Conservation (phyloP, 768 basidiomycete genomes). For the Cystobasidiopsis lactophilus region DNA sequence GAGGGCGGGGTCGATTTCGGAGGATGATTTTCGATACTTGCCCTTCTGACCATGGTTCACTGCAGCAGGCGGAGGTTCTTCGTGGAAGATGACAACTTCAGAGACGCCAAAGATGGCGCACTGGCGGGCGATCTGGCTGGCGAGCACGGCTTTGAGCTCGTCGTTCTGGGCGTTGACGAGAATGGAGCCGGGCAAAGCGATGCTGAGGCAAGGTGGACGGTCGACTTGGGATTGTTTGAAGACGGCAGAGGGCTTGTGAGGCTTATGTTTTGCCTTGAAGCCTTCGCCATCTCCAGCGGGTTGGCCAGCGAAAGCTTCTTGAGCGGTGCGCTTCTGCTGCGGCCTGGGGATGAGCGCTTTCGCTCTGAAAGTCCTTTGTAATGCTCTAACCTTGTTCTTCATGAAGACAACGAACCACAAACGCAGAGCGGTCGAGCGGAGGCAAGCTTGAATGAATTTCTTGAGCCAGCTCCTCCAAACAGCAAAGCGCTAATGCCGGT, state of each 20-base stretch:
- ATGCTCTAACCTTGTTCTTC: too few relatives aligned
- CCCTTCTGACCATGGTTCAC: not conserved
- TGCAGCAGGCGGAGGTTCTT: not conserved
- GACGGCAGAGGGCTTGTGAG: conserved; percentile 5
- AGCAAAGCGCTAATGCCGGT: too few relatives aligned
- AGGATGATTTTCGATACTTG: not conserved
- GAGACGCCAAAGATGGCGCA: conserved; percentile 8
- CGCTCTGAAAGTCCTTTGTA: too few relatives aligned
- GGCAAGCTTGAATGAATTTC: too few relatives aligned
- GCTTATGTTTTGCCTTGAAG: conserved; percentile 2
- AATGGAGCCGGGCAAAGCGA: conserved; percentile 8
- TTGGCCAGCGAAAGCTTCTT: too few relatives aligned
- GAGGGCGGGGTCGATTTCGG: not conserved
- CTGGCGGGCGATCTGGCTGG: conserved; percentile 7
- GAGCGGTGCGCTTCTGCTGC: too few relatives aligned
- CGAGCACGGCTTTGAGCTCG: conserved; percentile 3
- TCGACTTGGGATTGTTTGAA: not conserved
- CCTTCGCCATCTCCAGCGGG: not conserved
- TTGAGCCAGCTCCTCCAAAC: too few relatives aligned
- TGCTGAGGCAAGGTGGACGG: not conserved
- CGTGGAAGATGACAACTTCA: conserved; percentile 8
- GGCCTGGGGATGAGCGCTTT: too few relatives aligned
- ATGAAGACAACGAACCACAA: too few relatives aligned
- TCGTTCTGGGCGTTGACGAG: conserved; percentile 5
- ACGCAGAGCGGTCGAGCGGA: too few relatives aligned